These are phyloP conservation scores for Alternaria triticimaculans DNA, from an alignment of 2,329 filamentous ascomycete species.

Conservation along the genomic window DNA sequence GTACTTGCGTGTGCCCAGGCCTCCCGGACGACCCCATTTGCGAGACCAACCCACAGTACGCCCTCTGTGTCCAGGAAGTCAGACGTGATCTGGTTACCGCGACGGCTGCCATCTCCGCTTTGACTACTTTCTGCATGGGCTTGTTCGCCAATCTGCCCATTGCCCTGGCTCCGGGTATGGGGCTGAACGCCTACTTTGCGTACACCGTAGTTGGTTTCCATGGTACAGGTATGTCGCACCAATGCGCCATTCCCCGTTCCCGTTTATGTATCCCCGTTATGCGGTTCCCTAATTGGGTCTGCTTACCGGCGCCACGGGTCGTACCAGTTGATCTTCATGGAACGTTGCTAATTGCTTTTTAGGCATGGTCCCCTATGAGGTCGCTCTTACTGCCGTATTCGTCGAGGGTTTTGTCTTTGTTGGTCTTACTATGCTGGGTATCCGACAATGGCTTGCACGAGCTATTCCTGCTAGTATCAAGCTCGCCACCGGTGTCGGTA, in stretches of 20 bases:
- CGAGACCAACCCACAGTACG: conserved; percentile 63
- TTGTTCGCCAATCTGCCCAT: conserved; percentile 82
- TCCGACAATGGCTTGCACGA: conserved; percentile 71
- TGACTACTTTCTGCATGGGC: conserved; percentile 85
- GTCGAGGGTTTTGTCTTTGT: conserved; percentile 89
- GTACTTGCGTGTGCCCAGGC: conserved; percentile 73
- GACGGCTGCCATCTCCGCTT: conserved; percentile 80
- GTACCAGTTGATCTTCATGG: conserved; percentile 4
- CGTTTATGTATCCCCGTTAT: conserved; percentile 16
- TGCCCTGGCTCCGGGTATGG: conserved; percentile 76
- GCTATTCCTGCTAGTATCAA: conserved; percentile 86
- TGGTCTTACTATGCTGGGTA: conserved; percentile 73
- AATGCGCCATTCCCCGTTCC: conserved; percentile 17
- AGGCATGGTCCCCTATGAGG: conserved; percentile 70
- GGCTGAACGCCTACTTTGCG: conserved; percentile 86
- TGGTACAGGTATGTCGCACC: conserved; percentile 63
- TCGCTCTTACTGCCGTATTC: conserved; percentile 86
- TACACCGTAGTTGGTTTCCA: conserved; percentile 81
- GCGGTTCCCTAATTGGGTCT: conserved; percentile 8
- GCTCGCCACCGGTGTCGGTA: conserved; percentile 83
- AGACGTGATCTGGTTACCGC: conserved; percentile 83
- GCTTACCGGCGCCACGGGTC: conserved; percentile 1
- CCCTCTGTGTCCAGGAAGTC: conserved; percentile 67
- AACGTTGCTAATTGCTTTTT: conserved; percentile 25
- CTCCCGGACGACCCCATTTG: conserved; percentile 60